Evolutionary conservation across 768 basidiomycete species (phyloP), one percentile per base, ranked within the genome.

Genomic region (Suillus lakei): DNA sequence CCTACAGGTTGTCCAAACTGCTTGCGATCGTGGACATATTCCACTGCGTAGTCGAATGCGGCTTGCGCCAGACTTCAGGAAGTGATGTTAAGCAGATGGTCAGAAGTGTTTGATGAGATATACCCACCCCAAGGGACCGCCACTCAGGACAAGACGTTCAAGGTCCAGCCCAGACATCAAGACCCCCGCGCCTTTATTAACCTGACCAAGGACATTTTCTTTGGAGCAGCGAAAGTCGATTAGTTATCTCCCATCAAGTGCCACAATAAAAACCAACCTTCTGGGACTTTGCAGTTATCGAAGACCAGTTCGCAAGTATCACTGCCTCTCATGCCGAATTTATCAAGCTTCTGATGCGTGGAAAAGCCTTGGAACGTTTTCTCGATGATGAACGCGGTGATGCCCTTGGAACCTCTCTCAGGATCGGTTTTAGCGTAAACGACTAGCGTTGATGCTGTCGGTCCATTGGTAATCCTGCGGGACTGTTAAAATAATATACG

Each of bases 131-230:
- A 98, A 83, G 12, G 96, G 96, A 36, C 96, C 96, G 41, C 95
- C 96, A 64, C 92, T 92, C 48, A 98, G 81, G 23, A 98, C 96
- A 21, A 98, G 84, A 34, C 96, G 88, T 74, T 98, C 96, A 48
- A 96, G 82, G 76, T 98, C 96, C 36, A 98, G 82, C 1, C 96
- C 96, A 28, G 92, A 95, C 96, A 98, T 98, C 43, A 98, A 86
- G 10, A 98, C 95, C 1, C 84, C 85, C 5, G 88, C 95, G 3
- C 96, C 96, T 71, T 86, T 85, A 74, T 93, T 85, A 3, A 96
- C 82, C 56, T 85, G 77, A 9, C 96, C 96, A 9, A 98, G 86
- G 32, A 97, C 88, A 71, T 95, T 96, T 74, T 88, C 93, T 96
- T 53, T 53, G 23, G 59, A 7, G 23, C 46, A 30, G 18, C 18